phyloP scores from a whole-genome alignment of 1,284 basidiomycete genomes.

The Rhodofomes roseus region DNA sequence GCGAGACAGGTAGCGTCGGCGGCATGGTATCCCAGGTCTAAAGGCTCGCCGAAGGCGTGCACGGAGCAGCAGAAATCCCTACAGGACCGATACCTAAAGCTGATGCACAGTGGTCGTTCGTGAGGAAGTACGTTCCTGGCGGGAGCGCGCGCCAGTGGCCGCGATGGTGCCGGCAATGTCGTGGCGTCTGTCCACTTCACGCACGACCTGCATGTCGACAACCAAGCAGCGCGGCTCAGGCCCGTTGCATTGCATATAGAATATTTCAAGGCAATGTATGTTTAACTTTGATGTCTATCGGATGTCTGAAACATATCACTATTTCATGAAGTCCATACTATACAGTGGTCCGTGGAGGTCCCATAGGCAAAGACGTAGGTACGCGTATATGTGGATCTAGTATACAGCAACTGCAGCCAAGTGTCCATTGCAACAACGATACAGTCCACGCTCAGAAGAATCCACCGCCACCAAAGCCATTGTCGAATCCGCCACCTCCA shows the following conservation, averaged over 20 bases:
- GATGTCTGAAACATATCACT: no score
- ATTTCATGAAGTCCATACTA: no score
- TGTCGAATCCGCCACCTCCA: slow-evolving; percentile 9
- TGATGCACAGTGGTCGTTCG: background rate
- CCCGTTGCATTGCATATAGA: no score
- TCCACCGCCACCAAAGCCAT: slow-evolving; percentile 16
- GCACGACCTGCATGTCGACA: no score
- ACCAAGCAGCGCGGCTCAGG: no score
- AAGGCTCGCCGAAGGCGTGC: background rate
- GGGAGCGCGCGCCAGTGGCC: background rate
- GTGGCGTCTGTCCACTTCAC: no score
- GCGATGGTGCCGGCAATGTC: background rate
- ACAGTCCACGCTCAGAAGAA: background rate
- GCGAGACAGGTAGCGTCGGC: slow-evolving; percentile 57
- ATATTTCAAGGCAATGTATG: no score
- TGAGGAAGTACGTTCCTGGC: background rate
- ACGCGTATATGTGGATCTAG: background rate
- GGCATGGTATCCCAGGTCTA: slow-evolving; percentile 1
- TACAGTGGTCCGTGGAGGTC: no score
- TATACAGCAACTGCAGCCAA: background rate
- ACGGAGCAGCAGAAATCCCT: background rate
- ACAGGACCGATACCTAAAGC: background rate
- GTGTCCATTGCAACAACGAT: background rate
- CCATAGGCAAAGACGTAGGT: no score
- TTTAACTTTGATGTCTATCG: no score